Evolutionary conservation across 768 basidiomycete genomes (phyloP), one percentile per base, ranked within the genome.

Genomic region (Leccinellum luteum): DNA sequence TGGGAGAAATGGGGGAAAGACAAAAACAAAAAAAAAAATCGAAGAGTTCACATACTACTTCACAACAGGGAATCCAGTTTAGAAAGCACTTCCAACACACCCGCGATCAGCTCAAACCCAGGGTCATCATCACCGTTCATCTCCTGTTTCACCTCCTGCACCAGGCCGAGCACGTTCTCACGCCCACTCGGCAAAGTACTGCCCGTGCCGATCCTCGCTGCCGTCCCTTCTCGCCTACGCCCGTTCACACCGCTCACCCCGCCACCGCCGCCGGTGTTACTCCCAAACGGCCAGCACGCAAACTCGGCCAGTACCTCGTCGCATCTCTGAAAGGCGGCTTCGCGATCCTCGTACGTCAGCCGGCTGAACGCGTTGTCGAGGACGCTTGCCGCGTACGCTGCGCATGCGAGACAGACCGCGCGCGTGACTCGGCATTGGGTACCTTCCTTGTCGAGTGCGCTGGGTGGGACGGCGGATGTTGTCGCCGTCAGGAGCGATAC

Each of bases 271-370:
- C 70, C 67, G 1, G 70, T 60, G 30, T 67, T 72, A 38, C 76
- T 77, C 4, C 80, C 94, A 67, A 91, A 94, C 13, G 96, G 96
- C 94, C 94, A 99, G 30, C 78, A 80, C 28, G 85, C 81, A 72
- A 98, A 98, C 74, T 95, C 96, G 45, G 86, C 89, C 32, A 99
- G 77, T 25, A 99, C 85, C 61, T 99, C 97, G 68, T 99, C 96
- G 64, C 92, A 94, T 59, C 97, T 78, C 62, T 86, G 87, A 71
- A 98, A 97, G 31, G 96, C 95, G 4, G 85, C 86, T 77, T 99
- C 97, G 54, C 96, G 76, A 54, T 94, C 91, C 71, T 98, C 97
- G 66, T 96, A 98, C 15, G 85, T 87, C 25, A 98, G 76, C 60
- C 93, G 78, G 55, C 86, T 85, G 64, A 98, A 89, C 9, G 94